Base-by-base conservation (phyloP, 2,329 filamentous ascomycete genomes). In the Raffaelea ambrosiae region DNA sequence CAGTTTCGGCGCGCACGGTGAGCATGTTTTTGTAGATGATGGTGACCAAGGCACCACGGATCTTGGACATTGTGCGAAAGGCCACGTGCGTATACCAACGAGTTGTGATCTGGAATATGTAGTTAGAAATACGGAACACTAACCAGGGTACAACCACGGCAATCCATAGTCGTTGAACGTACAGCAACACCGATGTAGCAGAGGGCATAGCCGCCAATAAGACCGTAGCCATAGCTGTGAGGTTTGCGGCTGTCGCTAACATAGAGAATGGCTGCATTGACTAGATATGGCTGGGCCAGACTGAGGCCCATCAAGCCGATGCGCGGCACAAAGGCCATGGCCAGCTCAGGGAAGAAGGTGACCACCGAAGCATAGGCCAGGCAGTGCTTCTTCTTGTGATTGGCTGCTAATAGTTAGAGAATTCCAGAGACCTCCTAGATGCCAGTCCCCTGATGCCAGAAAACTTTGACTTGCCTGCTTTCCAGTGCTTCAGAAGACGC, bases 1-100 rank as follows among this genome's bases (percentile, higher is more conserved):
- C 47, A 2, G 38, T 51, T 22, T 53, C 51, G 11, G 49, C 46
- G 11, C 49, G 49, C 16, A 53, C 39, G n/a, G 44, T 31, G 11
- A 53, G 39, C 51, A 53, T 51, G 22, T 44, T 53, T 43, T 48
- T 46, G 43, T 48, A 53, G 20, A 53, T 51, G 29, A 48, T 51
- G 5, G 49, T 48, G 13, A 51, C 49, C 23, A 53, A 18, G 5
- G 44, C 47, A 13, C 49, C 51, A 1, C 51, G 47, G 1, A 51
- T 44, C 45, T 51, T 53, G 16, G 51, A 42, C 46, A 53, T 49
- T 11, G 44, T 40, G 14, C 51, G 49, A 20, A 47, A 53, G 8
- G 49, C 43, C n/a, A 53, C 22, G 20, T 51, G 49, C 47, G 42
- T 51, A 16, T 51, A 53, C 49, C 49, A 53, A n/a, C 51, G 44